Evolutionary conservation across 2,329 filamentous ascomycete genomes (phyloP).

Genomic region (Rhynchosporium secalis): DNA sequence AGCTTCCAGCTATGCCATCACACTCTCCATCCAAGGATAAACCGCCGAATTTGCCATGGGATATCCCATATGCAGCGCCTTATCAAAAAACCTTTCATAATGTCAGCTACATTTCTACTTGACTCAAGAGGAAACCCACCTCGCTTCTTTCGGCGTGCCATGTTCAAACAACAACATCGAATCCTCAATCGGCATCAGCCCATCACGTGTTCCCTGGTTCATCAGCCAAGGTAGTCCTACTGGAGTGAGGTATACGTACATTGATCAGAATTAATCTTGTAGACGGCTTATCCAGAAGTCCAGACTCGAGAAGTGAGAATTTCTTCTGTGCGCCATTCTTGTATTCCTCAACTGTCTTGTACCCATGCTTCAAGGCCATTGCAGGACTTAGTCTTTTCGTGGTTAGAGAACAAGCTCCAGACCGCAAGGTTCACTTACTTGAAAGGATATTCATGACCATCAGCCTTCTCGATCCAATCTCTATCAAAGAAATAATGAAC

Average conservation of each 20-base stretch:
- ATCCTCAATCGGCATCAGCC: constrained; percentile 68
- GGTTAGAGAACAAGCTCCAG: not conserved
- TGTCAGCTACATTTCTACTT: constrained; percentile 6
- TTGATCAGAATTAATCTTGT: constrained; percentile 62
- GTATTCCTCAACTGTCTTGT: constrained; percentile 55
- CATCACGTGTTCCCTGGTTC: constrained; percentile 58
- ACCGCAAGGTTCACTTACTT: constrained; percentile 40
- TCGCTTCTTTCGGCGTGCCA: constrained; percentile 63
- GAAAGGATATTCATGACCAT: constrained; percentile 68
- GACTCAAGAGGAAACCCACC: constrained; percentile 41
- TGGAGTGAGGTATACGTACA: constrained; percentile 42
- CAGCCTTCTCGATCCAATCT: constrained; percentile 61
- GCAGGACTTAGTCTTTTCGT: constrained; percentile 48
- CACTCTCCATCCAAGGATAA: constrained; percentile 62
- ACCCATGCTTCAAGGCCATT: constrained; percentile 64
- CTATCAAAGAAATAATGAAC: constrained; percentile 60
- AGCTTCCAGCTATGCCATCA: constrained; percentile 37
- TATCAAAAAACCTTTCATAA: constrained; percentile 51
- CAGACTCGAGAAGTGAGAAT: constrained; percentile 62
- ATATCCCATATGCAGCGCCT: constrained; percentile 67
- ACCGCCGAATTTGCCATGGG: constrained; percentile 57
- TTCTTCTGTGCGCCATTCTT: constrained; percentile 55
- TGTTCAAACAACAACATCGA: constrained; percentile 64
- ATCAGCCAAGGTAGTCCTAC: not conserved
- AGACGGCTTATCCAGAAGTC: constrained; percentile 56